Evolutionary conservation across 345 rosid species (phyloP).

Genomic region (Erodium maritimum): DNA sequence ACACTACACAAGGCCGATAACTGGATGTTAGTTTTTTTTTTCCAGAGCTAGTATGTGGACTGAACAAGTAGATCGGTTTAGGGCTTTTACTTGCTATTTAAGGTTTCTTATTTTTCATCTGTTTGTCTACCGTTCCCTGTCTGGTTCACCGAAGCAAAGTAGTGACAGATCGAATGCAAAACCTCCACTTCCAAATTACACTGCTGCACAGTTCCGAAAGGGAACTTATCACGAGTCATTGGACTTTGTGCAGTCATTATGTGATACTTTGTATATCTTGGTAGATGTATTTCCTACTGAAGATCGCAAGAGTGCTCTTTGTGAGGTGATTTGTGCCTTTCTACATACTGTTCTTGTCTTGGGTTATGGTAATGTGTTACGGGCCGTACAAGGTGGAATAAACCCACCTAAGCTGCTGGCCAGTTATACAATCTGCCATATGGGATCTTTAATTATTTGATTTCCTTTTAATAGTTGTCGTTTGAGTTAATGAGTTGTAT

Average conservation of each 20-base stretch:
- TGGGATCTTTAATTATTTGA: too few species aligned
- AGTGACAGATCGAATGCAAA: conserved; percentile 52
- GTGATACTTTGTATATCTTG: conserved; percentile 89
- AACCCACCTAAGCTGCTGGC: conserved; percentile 4
- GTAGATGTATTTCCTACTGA: conserved; percentile 96
- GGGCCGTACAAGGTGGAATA: too few species aligned
- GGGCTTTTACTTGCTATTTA: background rate
- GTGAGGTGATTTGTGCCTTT: conserved; percentile 53
- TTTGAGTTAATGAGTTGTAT: too few species aligned
- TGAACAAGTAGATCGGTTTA: background rate
- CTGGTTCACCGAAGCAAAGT: conserved; percentile 77
- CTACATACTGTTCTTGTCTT: conserved; percentile 2
- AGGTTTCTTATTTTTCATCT: background rate
- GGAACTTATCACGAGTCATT: conserved; percentile 89
- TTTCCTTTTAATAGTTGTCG: too few species aligned
- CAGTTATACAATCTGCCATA: conserved; percentile 29
- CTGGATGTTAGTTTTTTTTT: background rate
- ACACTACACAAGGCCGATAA: background rate
- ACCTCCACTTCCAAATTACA: conserved; percentile 69
- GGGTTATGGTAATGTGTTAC: conserved; percentile 7
- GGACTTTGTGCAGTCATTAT: conserved; percentile 82
- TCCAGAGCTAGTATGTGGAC: background rate
- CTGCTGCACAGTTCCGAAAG: conserved; percentile 71
- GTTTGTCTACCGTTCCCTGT: background rate
- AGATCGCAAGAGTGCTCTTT: conserved; percentile 87